Conservation (phyloP, 2,329 filamentous ascomycete species). For the Fusarium sp. region DNA sequence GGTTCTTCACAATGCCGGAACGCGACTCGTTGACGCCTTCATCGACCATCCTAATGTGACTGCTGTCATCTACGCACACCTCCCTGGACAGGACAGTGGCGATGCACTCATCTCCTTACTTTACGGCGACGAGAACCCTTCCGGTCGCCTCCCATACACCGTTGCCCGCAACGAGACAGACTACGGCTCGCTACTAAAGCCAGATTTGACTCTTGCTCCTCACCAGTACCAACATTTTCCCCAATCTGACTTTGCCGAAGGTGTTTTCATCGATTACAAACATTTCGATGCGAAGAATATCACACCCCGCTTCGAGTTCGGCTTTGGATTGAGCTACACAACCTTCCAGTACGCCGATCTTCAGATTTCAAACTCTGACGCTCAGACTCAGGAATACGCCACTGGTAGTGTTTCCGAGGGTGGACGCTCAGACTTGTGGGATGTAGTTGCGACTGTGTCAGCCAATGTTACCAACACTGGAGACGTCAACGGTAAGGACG, state of each 20-base stretch:
- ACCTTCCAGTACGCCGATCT: constrained; percentile 60
- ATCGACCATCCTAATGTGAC: constrained; percentile 75
- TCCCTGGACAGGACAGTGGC: constrained; percentile 75
- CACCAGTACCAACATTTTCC: constrained; percentile 11
- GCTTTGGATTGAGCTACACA: constrained; percentile 81
- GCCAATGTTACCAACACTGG: constrained; percentile 7
- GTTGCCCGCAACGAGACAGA: constrained; percentile 62
- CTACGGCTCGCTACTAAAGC: background rate
- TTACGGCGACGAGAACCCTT: constrained; percentile 68
- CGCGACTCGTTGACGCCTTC: constrained; percentile 63
- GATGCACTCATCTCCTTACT: constrained; percentile 67
- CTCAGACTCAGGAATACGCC: background rate
- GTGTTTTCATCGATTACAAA: constrained; percentile 69
- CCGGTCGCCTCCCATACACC: constrained; percentile 73
- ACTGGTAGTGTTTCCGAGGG: background rate
- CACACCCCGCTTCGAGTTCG: constrained; percentile 77
- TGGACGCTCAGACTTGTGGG: constrained; percentile 9
- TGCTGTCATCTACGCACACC: constrained; percentile 71
- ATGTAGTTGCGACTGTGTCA: constrained; percentile 3
- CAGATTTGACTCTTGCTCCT: constrained; percentile 6
- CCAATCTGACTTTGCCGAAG: constrained; percentile 9
- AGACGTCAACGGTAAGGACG: background rate
- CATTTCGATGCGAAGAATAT: constrained; percentile 77
- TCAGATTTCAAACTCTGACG: background rate
- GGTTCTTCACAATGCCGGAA: constrained; percentile 72